Percentiles rank a stretch among this genome's conserved stretches.
Conservation (phyloP, 805 yeast species). For the Yarrowia hollandica region DNA sequence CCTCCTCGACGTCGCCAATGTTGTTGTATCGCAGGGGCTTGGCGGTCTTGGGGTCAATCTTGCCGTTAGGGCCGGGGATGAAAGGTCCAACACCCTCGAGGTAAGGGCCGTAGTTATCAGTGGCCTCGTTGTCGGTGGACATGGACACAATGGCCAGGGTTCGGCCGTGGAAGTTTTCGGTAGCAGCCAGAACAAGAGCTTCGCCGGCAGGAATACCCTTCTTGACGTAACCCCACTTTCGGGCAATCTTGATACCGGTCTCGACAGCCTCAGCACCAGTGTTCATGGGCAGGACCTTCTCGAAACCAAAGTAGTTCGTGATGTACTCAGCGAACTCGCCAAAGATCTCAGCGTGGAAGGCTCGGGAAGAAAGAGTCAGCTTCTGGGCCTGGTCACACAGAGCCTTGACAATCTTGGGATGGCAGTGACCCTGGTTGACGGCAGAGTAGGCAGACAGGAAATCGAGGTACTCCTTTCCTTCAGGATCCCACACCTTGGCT, state of each 20-base stretch:
- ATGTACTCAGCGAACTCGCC: constrained; percentile 84
- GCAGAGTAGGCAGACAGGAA: constrained; percentile 95
- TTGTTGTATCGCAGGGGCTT: constrained; percentile 75
- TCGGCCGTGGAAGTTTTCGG: constrained; percentile 94
- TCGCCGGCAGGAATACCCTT: constrained; percentile 81
- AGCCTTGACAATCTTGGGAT: constrained; percentile 85
- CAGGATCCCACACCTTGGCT: constrained; percentile 97
- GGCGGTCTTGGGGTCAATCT: constrained; percentile 28
- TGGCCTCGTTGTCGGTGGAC: constrained; percentile 95
- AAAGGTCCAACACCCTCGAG: constrained; percentile 78
- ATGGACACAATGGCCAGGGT: constrained; percentile 92
- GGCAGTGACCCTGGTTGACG: constrained; percentile 97
- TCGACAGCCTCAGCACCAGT: constrained; percentile 99
- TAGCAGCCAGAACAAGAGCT: constrained; percentile 85
- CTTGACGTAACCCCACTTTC: constrained; percentile 94
- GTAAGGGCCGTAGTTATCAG: constrained; percentile 86
- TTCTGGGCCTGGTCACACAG: constrained; percentile 81
- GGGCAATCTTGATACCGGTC: constrained; percentile 87
- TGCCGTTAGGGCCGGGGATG: constrained; percentile 64
- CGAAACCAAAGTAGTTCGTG: constrained; percentile 87
- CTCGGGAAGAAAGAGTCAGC: constrained; percentile 86
- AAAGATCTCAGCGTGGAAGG: constrained; percentile 86
- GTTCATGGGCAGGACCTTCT: constrained; percentile 94
- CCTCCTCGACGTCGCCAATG: constrained; percentile 81
- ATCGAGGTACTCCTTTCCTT: constrained; percentile 90